Evolutionary conservation across 2,329 filamentous ascomycete genomes (phyloP).

Genomic region (Mycosphaerella sp.): DNA sequence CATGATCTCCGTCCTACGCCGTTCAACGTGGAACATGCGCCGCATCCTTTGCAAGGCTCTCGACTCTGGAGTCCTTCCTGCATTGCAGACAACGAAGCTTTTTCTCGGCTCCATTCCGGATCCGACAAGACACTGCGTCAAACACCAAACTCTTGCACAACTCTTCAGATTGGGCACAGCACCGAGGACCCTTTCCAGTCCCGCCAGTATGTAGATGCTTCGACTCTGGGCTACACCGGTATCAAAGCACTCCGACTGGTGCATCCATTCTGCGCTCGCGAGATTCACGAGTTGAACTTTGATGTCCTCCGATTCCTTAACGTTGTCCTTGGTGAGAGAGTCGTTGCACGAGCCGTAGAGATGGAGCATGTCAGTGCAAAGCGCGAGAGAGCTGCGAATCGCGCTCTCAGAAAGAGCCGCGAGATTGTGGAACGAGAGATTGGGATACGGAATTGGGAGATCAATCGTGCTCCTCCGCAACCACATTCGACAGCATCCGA

Average conservation of each 20-base stretch:
- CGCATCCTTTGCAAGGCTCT: slow-evolving; percentile 6
- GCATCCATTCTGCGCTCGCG: slow-evolving; percentile 9
- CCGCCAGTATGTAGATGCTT: not conserved
- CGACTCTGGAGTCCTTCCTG: slow-evolving; percentile 10
- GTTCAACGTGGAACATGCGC: slow-evolving; percentile 2
- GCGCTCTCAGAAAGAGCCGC: not conserved
- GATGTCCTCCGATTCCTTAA: slow-evolving; percentile 8
- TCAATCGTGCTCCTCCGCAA: not conserved
- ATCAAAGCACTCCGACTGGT: slow-evolving; percentile 7
- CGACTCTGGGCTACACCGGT: slow-evolving; percentile 1
- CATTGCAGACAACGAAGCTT: slow-evolving; percentile 3
- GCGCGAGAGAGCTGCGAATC: not conserved
- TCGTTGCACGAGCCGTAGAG: not conserved
- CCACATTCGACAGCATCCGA: not conserved
- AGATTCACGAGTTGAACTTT: slow-evolving; percentile 1
- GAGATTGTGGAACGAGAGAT: not conserved
- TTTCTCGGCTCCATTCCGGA: not conserved
- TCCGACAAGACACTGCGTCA: not conserved
- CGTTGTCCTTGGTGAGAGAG: not conserved
- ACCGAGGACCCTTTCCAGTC: not conserved
- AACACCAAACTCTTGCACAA: not conserved
- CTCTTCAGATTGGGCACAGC: slow-evolving; percentile 6
- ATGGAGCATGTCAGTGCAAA: not conserved
- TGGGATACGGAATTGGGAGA: not conserved
- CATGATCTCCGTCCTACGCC: slow-evolving; percentile 1